Conservation (phyloP, 2,329 filamentous ascomycete genomes). For the Elsinoe necatrix region DNA sequence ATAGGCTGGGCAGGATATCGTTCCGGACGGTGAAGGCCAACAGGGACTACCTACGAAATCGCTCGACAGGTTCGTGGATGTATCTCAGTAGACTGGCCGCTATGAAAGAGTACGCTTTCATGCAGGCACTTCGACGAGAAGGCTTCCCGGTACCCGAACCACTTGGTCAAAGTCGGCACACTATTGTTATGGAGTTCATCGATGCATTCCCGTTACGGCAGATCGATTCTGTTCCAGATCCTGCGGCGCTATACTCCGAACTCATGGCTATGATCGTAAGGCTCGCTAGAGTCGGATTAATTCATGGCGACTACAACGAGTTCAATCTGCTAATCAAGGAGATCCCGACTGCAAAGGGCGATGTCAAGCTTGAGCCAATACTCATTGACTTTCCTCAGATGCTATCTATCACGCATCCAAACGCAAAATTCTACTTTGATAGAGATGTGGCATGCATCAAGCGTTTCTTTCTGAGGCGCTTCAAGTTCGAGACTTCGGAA, state of each 20-base stretch:
- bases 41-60: constrained; percentile 84
- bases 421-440: constrained; percentile 96
- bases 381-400: constrained; percentile 98
- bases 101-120: constrained; percentile 89
- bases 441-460: constrained; percentile 94
- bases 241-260: constrained; percentile 80
- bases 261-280: constrained; percentile 78
- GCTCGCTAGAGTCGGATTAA: constrained; percentile 77
- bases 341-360: constrained; percentile 27
- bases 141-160: constrained; percentile 87
- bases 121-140: constrained; percentile 74
- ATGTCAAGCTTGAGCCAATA: constrained; percentile 60
- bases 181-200: constrained; percentile 89
- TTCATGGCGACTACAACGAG: constrained; percentile 98
- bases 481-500: constrained; percentile 74
- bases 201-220: constrained; percentile 88
- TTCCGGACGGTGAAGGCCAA: constrained; percentile 96
- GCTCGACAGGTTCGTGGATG: constrained; percentile 84
- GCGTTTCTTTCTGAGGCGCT: constrained; percentile 81
- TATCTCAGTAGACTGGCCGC: constrained; percentile 90
- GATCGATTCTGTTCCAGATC: constrained; percentile 73
- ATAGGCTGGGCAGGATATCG: constrained; percentile 87
- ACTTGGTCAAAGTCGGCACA: constrained; percentile 82
- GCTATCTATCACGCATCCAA: constrained; percentile 86
- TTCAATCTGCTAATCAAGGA: constrained; percentile 97